These are phyloP conservation scores for Eimeria necatrix DNA, from an alignment of 169 alveolate species.

Conservation along the genomic window DNA sequence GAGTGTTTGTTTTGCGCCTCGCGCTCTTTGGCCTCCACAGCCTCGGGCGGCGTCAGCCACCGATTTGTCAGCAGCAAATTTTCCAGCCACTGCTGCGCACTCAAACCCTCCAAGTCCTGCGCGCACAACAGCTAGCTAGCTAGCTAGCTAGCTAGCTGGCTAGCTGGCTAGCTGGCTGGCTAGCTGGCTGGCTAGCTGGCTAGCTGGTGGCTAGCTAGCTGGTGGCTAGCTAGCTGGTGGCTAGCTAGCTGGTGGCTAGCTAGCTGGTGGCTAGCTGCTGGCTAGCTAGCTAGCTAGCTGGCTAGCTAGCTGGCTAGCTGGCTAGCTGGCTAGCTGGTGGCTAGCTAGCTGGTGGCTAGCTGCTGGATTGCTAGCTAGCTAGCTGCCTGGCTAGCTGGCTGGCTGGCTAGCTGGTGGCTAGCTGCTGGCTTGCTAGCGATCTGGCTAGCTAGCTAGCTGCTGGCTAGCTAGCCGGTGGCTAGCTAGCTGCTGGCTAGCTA, in stretches of 20 bases:
- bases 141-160: not conserved
- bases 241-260: not conserved
- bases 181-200: not conserved
- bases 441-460: too few relatives aligned
- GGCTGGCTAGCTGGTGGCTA: too few relatives aligned
- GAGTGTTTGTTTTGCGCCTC: constrained; percentile 39
- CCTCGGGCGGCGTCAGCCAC: constrained; percentile 65
- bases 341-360: too few relatives aligned
- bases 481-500: too few relatives aligned
- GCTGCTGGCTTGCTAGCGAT: too few relatives aligned
- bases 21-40: constrained; percentile 10
- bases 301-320: not conserved
- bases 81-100: constrained; percentile 79
- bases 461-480: too few relatives aligned
- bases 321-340: too few relatives aligned
- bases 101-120: constrained; percentile 76
- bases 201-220: not conserved
- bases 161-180: not conserved
- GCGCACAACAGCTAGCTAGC: not conserved
- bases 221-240: not conserved
- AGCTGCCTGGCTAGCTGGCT: too few relatives aligned
- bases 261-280: not conserved
- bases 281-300: not conserved
- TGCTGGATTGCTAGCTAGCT: too few relatives aligned
- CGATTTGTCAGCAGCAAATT: constrained; percentile 69